phyloP scores from a whole-genome alignment of 768 basidiomycete genomes.

The Collybiopsis confluens region DNA sequence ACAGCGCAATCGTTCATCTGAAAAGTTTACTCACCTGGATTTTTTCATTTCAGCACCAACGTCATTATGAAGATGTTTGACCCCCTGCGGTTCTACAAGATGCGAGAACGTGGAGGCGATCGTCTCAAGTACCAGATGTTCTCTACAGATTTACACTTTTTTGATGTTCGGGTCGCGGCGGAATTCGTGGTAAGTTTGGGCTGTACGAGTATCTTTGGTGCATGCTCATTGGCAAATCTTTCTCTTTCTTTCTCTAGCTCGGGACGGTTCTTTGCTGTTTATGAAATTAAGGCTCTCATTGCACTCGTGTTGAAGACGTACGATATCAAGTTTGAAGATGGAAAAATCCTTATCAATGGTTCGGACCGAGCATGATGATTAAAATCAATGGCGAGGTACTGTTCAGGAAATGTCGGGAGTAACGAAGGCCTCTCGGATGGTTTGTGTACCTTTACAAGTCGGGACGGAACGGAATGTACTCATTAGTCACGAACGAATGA shows the following conservation, averaged over 20 bases:
- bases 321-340: conserved; percentile 32
- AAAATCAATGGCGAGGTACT: conserved; percentile 12
- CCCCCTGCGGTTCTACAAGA: conserved; percentile 42
- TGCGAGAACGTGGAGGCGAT: conserved; percentile 30
- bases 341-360: conserved; percentile 9
- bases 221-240: neutral
- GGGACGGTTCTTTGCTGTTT: conserved; percentile 43
- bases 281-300: conserved; percentile 38
- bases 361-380: conserved; percentile 11
- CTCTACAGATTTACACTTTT: conserved; percentile 24
- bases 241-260: conserved; percentile 19
- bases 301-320: conserved; percentile 35
- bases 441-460: too few relatives aligned
- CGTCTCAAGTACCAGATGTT: conserved; percentile 29
- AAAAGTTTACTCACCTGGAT: too few relatives aligned
- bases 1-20: too few relatives aligned
- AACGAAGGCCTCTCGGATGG: too few relatives aligned
- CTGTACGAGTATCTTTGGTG: too few relatives aligned
- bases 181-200: conserved; percentile 21
- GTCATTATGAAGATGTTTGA: conserved; percentile 44
- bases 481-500: too few relatives aligned
- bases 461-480: too few relatives aligned
- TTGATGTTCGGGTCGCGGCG: conserved; percentile 36
- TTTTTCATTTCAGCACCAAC: too few relatives aligned
- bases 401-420: conserved; percentile 6